Evolutionary conservation across 768 basidiomycete species (phyloP), one percentile per base, ranked within the genome.

Genomic region (Mycena sanguinolenta): DNA sequence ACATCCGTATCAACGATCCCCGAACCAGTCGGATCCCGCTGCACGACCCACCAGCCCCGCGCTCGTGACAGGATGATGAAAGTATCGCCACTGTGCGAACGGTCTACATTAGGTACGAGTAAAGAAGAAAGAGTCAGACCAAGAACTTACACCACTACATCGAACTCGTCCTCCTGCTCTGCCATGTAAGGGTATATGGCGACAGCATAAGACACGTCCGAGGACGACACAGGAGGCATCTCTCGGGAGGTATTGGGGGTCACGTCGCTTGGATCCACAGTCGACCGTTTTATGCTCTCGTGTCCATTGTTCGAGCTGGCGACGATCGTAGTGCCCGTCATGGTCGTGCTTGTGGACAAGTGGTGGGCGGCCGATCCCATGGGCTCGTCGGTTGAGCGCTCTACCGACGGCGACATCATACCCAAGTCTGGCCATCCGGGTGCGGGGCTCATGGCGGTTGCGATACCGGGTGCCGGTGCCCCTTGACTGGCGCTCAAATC

Each of bases 41-140:
- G 97, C 5, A 99, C 98, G 38, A 98, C 94, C 96, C 97, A 99
- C 98, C 98, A 99, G 1, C 98, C 97, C 64, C 97, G 92, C n/a
- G 96, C 92, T 62, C 97, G 91, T 63, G 95, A 95, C 49, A 96
- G 83, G 72, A 98, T 97, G 71, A 97, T 90, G 81, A 96, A 98
- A 1, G 96, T 96, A 77, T 97, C 95, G 46, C 95, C 96, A 19
- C 95, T 97, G 68, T 3, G n/a, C n/a, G 62, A 39, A 30, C 16
- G 63, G 19, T 50, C 65, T 36, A 27, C 38, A 67, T 52, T 36
- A 50, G 9, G 25, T 42, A 27, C n/a, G 44, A 17, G 34, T 61
- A 36, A 65, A 42, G 53, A 63, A 30, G 52, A 74, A 36, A 25
- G 44, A 46, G 32, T 10, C 6, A 34, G 32, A 65, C 57, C 10